Percentiles rank a stretch among this genome's conserved stretches.
phyloP scores from a whole-genome alignment of 2,329 filamentous ascomycete genomes.

The Phialemonium atrogriseum region DNA sequence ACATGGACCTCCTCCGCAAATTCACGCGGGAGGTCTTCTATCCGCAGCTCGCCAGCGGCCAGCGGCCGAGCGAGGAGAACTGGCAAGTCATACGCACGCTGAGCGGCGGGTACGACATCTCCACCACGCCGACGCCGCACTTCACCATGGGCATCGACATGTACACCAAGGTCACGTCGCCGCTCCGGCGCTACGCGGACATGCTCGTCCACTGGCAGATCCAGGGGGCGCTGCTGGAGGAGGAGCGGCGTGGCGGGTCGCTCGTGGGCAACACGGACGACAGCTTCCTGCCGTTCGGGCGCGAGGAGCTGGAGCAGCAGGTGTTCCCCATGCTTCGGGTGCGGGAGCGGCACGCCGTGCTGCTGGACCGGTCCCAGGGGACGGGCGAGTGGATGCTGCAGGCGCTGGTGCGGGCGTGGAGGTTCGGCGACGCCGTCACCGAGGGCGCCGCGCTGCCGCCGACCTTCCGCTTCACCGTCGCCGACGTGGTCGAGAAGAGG shows the following conservation, averaged over 20 bases:
- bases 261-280: conserved; percentile 21
- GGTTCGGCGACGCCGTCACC: conserved; percentile 32
- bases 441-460: conserved; percentile 34
- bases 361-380: conserved; percentile 34
- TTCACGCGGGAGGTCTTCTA: conserved; percentile 30
- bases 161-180: conserved; percentile 57
- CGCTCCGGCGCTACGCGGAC: conserved; percentile 57
- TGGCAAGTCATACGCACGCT: conserved; percentile 25
- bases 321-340: conserved; percentile 42
- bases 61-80: conserved; percentile 20
- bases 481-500: conserved; percentile 21
- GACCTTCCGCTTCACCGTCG: conserved; percentile 40
- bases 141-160: conserved; percentile 49
- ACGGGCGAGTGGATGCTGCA: conserved; percentile 47
- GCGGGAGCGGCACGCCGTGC: conserved; percentile 41
- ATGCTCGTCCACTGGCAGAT: conserved; percentile 61
- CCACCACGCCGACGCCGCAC: conserved; percentile 44
- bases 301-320: conserved; percentile 27
- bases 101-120: conserved; percentile 43
- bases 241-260: conserved; percentile 25
- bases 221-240: conserved; percentile 44
- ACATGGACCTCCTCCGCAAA: conserved; percentile 27
- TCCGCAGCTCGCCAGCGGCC: conserved; percentile 26
- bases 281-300: conserved; percentile 37
- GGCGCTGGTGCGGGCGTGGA: conserved; percentile 52